Evolutionary conservation across 371 early-diverging fungal species (phyloP).

Genomic region (Basidiobolus meristosporus): DNA sequence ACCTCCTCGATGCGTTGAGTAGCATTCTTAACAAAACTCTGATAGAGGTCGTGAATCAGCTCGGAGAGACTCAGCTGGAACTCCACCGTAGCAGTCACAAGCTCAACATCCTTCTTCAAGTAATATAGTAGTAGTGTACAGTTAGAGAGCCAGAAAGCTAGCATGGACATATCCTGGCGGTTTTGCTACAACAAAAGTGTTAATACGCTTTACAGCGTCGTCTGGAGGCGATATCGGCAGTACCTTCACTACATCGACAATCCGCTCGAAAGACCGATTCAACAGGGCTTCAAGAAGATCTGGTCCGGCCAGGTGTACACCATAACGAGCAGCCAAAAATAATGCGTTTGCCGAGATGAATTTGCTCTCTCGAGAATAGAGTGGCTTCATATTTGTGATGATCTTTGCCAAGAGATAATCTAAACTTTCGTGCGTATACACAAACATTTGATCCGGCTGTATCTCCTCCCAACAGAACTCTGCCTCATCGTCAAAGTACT

Average conservation of each 20-base stretch:
- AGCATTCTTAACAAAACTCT: conserved; percentile 27
- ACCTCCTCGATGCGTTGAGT: conserved; percentile 30
- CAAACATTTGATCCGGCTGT: conserved; percentile 77
- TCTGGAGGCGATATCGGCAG: too few relatives aligned
- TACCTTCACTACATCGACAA: conserved; percentile 35
- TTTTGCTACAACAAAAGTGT: conserved; percentile 9
- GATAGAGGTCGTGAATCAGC: conserved; percentile 41
- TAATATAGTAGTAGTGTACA: conserved; percentile 48
- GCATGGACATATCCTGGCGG: conserved; percentile 17
- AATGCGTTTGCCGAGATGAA: conserved; percentile 67
- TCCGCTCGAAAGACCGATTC: conserved; percentile 28
- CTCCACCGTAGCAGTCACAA: conserved; percentile 27
- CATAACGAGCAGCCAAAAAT: conserved; percentile 73
- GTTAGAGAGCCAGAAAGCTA: conserved; percentile 76
- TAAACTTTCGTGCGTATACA: conserved; percentile 48
- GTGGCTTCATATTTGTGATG: conserved; percentile 36
- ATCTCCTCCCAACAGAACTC: conserved; percentile 62
- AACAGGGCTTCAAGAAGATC: conserved; percentile 54
- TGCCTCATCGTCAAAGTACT: conserved; percentile 8
- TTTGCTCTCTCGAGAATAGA: conserved; percentile 24
- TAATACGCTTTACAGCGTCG: too few relatives aligned
- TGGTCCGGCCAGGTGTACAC: conserved; percentile 47
- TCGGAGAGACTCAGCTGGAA: conserved; percentile 41
- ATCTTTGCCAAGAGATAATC: conserved; percentile 47
- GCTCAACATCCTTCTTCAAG: conserved; percentile 52